phyloP scores from a whole-genome alignment of 108 stramenopile genomes.

The Nitzschia inconspicua region DNA sequence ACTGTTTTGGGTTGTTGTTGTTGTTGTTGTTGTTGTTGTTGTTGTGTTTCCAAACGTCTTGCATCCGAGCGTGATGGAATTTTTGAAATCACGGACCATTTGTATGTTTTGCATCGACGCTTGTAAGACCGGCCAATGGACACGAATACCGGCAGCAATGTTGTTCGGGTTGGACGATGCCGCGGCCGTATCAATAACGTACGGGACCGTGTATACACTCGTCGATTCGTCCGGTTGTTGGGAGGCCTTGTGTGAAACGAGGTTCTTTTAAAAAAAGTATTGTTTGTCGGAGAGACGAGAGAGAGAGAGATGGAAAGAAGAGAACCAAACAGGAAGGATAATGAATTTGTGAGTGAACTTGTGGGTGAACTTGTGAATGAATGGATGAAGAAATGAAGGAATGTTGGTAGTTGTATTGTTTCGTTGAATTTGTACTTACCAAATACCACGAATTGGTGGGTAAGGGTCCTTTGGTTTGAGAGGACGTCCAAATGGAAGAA shows the following conservation, averaged over 20 bases:
- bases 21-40: too few species aligned
- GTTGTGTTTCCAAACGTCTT: slow-evolving; percentile 6
- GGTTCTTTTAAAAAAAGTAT: too few species aligned
- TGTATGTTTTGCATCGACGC: slow-evolving; percentile 43
- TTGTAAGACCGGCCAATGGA: slow-evolving; percentile 46
- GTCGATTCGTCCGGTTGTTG: slow-evolving; percentile 32
- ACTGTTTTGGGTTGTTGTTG: not conserved
- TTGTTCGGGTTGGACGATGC: too few species aligned
- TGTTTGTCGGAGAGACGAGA: too few species aligned
- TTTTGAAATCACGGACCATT: slow-evolving; percentile 40
- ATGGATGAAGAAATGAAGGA: not conserved
- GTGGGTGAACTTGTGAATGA: too few species aligned
- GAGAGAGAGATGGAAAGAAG: too few species aligned
- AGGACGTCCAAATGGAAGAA: not conserved
- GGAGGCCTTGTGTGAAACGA: slow-evolving; percentile 14
- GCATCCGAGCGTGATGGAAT: slow-evolving; percentile 64
- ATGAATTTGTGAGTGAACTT: too few species aligned
- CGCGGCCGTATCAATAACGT: slow-evolving; percentile 49
- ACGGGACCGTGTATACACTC: slow-evolving; percentile 60
- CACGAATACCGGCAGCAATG: slow-evolving; percentile 41
- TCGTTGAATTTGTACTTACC: slow-evolving; percentile 9
- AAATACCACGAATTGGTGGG: slow-evolving; percentile 31
- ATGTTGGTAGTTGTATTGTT: too few species aligned
- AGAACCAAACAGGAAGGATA: not conserved
- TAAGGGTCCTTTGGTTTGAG: slow-evolving; percentile 1